Percentiles rank a stretch among this genome's conserved stretches.
Conservation (phyloP, 1,284 basidiomycete genomes). For the Ustilago loliicola region DNA sequence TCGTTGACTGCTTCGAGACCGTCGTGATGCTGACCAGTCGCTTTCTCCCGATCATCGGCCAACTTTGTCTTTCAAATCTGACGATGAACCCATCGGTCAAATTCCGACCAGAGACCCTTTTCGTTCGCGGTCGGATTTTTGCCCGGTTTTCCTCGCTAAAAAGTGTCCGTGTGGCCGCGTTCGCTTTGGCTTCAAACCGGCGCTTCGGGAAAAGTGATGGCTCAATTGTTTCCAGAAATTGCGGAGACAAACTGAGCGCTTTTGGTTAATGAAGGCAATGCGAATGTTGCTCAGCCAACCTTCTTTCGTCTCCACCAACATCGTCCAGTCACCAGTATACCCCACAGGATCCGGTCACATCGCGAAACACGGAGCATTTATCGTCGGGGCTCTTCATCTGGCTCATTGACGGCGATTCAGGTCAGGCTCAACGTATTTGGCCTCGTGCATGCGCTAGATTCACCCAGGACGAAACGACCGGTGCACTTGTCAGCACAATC, state of each 20-base stretch:
- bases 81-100: too few species aligned
- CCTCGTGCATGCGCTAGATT: neutral
- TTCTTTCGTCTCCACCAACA: neutral
- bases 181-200: neutral
- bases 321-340: neutral
- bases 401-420: neutral
- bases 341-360: neutral
- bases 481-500: too few species aligned
- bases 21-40: neutral
- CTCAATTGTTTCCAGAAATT: neutral
- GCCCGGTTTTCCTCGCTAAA: neutral
- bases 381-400: neutral
- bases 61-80: neutral
- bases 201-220: slow-evolving; percentile 2
- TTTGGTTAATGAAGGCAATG: neutral
- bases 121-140: neutral
- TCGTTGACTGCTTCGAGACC: neutral
- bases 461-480: neutral
- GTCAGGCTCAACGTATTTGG: neutral
- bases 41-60: neutral
- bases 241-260: slow-evolving; percentile 1
- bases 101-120: neutral
- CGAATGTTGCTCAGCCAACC: neutral
- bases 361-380: too few species aligned
- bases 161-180: neutral